These are phyloP conservation scores for Meripilus lineatus DNA, from an alignment of 1,284 basidiomycete species.

Conservation along the genomic window DNA sequence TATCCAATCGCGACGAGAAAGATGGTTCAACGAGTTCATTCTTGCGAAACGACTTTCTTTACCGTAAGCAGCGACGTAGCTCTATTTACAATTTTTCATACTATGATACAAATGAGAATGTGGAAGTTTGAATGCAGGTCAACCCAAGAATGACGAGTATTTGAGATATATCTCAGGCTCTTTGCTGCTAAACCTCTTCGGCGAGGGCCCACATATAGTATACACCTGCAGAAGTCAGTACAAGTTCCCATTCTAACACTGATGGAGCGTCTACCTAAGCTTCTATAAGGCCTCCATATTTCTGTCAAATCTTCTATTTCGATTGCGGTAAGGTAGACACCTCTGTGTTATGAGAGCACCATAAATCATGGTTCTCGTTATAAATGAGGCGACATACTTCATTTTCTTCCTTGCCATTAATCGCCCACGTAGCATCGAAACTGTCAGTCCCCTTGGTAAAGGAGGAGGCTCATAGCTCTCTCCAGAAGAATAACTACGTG, in stretches of 20 bases:
- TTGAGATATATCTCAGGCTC: background rate
- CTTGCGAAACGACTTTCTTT: background rate
- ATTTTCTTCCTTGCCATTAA: constrained; percentile 79
- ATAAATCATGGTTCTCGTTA: constrained; percentile 84
- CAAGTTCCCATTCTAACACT: constrained; percentile 1
- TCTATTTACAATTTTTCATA: background rate
- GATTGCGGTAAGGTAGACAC: constrained; percentile 69
- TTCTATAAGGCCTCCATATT: constrained; percentile 77
- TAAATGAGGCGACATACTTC: constrained; percentile 52
- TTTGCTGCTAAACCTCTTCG: background rate
- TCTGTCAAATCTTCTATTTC: constrained; percentile 83
- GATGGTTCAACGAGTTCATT: too few relatives aligned
- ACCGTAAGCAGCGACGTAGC: background rate
- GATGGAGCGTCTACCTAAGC: constrained; percentile 53
- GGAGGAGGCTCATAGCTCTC: constrained; percentile 24
- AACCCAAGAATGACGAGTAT: background rate
- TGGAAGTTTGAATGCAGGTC: background rate
- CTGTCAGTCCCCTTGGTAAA: constrained; percentile 59
- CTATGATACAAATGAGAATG: background rate
- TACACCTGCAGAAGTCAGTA: constrained; percentile 6
- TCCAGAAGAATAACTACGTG: constrained; percentile 11
- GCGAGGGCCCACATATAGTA: constrained; percentile 12
- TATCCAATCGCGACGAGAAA: too few relatives aligned
- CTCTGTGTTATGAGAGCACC: constrained; percentile 40
- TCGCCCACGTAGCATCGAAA: constrained; percentile 57